These are phyloP conservation scores for Rhynchosporium graminicola DNA, from an alignment of 2,329 filamentous ascomycete genomes.

Conservation along the genomic window DNA sequence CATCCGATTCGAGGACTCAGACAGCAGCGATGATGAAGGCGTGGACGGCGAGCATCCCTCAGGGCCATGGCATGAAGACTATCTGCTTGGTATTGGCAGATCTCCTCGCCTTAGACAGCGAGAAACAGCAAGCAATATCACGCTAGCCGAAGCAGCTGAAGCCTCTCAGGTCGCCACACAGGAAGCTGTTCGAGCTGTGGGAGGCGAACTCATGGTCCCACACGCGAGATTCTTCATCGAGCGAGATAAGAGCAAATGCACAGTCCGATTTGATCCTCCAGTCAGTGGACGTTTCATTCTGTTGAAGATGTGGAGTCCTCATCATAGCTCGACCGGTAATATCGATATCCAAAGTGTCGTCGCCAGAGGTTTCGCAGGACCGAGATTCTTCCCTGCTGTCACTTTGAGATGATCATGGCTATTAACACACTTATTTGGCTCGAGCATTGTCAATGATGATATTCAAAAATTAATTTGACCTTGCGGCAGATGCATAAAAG, in stretches of 20 bases:
- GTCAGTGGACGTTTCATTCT: conserved; percentile 81
- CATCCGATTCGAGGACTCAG: conserved; percentile 53
- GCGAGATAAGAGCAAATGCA: conserved; percentile 79
- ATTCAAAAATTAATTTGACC: neutral
- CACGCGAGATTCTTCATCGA: conserved; percentile 84
- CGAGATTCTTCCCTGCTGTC: conserved; percentile 76
- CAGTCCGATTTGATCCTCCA: conserved; percentile 80
- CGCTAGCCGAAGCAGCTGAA: conserved; percentile 37
- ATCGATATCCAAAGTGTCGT: conserved; percentile 90
- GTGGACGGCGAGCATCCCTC: conserved; percentile 2
- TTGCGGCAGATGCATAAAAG: neutral
- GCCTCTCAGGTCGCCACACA: conserved; percentile 52
- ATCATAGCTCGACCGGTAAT: conserved; percentile 63
- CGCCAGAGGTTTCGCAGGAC: conserved; percentile 81
- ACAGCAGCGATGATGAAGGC: conserved; percentile 32
- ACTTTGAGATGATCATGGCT: conserved; percentile 27
- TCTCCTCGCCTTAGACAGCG: conserved; percentile 29
- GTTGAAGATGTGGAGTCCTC: conserved; percentile 86
- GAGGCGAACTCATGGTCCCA: conserved; percentile 65
- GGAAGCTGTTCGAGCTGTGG: conserved; percentile 57
- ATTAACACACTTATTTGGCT: neutral
- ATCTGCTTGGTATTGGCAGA: conserved; percentile 22
- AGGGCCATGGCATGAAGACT: conserved; percentile 32
- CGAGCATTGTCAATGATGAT: neutral
- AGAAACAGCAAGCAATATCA: conserved; percentile 39